Conservation (phyloP, 768 basidiomycete genomes). For the Auriscalpium orientale region DNA sequence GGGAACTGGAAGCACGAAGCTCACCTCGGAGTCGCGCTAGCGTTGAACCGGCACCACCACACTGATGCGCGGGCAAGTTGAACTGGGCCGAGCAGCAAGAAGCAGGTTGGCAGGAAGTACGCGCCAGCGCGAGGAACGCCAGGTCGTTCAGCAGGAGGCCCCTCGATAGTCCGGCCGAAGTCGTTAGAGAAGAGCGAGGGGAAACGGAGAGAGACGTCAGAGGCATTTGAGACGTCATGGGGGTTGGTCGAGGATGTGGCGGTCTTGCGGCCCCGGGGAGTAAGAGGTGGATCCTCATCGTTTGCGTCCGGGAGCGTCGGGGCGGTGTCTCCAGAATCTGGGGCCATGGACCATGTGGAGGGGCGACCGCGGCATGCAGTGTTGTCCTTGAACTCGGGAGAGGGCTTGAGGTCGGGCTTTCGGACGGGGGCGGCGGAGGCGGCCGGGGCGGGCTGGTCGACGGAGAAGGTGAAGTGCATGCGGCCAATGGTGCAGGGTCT, state of each 20-base stretch:
- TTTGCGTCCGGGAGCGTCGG: slow-evolving; percentile 1
- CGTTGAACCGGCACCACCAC: no score
- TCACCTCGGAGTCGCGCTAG: no score
- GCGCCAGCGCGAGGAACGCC: no score
- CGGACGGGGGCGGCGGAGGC: slow-evolving; percentile 39
- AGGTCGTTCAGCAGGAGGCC: no score
- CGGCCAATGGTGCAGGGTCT: slow-evolving; percentile 71
- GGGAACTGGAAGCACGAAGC: no score
- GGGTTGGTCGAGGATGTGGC: slow-evolving; percentile 15
- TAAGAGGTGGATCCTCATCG: slow-evolving; percentile 31
- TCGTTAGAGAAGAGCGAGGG: slow-evolving; percentile 66
- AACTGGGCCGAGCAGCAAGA: no score
- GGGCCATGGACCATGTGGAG: slow-evolving; percentile 29
- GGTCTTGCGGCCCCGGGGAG: slow-evolving; percentile 27
- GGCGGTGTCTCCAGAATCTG: slow-evolving; percentile 14
- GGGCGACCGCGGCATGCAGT: slow-evolving; percentile 31
- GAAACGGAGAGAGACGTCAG: slow-evolving; percentile 47
- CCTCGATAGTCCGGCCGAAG: slow-evolving; percentile 77
- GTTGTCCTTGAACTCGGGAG: slow-evolving; percentile 54
- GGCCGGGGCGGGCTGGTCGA: slow-evolving; percentile 58
- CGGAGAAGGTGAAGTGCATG: slow-evolving; percentile 86
- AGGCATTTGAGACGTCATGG: slow-evolving; percentile 12
- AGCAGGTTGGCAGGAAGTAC: no score
- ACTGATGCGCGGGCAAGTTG: no score
- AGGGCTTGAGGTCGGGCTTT: slow-evolving; percentile 63